Evolutionary conservation across 2,329 filamentous ascomycete species (phyloP).

Genomic region (Nectriaceae sp.): DNA sequence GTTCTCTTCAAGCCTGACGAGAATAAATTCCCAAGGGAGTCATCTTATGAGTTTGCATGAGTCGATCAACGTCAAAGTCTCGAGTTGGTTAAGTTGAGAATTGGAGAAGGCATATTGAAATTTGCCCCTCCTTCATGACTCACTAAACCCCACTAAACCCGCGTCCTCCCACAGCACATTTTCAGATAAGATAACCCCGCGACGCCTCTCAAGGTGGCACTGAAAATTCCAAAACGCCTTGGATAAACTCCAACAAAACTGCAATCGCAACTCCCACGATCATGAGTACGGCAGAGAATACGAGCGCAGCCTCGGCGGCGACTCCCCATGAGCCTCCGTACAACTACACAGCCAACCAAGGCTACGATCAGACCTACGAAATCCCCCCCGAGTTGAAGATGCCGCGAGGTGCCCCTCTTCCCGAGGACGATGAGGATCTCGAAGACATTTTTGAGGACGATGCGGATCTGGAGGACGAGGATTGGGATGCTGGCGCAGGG

Average conservation of each 20-base stretch:
- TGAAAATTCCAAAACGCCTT: slow-evolving; percentile 21
- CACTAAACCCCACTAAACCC: slow-evolving; percentile 8
- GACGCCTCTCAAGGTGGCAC: slow-evolving; percentile 15
- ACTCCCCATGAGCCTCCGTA: slow-evolving; percentile 49
- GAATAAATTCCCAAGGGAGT: no score
- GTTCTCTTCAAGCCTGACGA: no score
- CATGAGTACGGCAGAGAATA: not conserved
- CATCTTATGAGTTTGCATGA: no score
- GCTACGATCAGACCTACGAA: slow-evolving; percentile 43
- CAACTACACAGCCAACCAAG: slow-evolving; percentile 44
- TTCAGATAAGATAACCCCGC: slow-evolving; percentile 20
- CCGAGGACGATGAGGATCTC: slow-evolving; percentile 25
- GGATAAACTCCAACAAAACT: not conserved
- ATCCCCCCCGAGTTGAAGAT: slow-evolving; percentile 34
- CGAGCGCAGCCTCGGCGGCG: slow-evolving; percentile 34
- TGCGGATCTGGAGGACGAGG: slow-evolving; percentile 65
- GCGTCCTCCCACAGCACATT: slow-evolving; percentile 2
- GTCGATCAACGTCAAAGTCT: no score
- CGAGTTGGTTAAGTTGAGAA: no score
- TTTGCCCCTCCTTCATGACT: slow-evolving; percentile 6
- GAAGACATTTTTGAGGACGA: slow-evolving; percentile 41
- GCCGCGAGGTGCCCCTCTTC: slow-evolving; percentile 26
- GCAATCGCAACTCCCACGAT: not conserved
- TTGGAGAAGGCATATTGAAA: not conserved
- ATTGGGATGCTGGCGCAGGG: slow-evolving; percentile 58